Conservation (phyloP, 1,284 basidiomycete genomes). For the Sporisorium graminicola region DNA sequence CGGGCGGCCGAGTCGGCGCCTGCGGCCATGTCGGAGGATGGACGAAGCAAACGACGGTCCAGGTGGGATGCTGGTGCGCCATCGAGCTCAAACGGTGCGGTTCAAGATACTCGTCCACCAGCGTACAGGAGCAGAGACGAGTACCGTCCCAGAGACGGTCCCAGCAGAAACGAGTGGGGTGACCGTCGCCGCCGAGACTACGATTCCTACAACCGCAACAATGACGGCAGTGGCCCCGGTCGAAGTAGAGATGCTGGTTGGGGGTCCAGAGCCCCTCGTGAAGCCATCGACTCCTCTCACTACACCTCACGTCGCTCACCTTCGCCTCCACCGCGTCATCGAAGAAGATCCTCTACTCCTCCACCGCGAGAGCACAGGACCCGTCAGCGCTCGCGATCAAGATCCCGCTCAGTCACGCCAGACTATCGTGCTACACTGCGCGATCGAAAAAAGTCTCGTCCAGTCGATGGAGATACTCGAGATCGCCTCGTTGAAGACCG, state of each 20-base stretch:
- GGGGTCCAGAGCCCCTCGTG: slow-evolving; percentile 23
- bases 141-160: slow-evolving; percentile 7
- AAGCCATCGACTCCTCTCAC: slow-evolving; percentile 1
- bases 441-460: slow-evolving; percentile 1
- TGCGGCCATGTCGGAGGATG: too few species aligned
- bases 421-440: slow-evolving; percentile 37
- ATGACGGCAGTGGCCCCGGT: slow-evolving; percentile 71
- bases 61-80: slow-evolving; percentile 41
- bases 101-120: slow-evolving; percentile 15
- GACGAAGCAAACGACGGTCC: slow-evolving; percentile 68
- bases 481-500: not conserved
- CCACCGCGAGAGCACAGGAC: slow-evolving; percentile 2
- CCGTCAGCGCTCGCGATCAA: slow-evolving; percentile 11
- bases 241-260: slow-evolving; percentile 70
- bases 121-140: slow-evolving; percentile 11
- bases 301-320: slow-evolving; percentile 13
- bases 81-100: not conserved
- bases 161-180: slow-evolving; percentile 2
- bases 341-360: slow-evolving; percentile 11
- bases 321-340: slow-evolving; percentile 7
- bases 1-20: slow-evolving; percentile 21
- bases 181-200: slow-evolving; percentile 4
- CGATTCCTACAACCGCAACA: not conserved
- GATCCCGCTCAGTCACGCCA: slow-evolving; percentile 37
- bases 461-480: not conserved